Evolutionary conservation across 352 stramenopile species (phyloP).

Genomic region (Pythium insidiosum): DNA sequence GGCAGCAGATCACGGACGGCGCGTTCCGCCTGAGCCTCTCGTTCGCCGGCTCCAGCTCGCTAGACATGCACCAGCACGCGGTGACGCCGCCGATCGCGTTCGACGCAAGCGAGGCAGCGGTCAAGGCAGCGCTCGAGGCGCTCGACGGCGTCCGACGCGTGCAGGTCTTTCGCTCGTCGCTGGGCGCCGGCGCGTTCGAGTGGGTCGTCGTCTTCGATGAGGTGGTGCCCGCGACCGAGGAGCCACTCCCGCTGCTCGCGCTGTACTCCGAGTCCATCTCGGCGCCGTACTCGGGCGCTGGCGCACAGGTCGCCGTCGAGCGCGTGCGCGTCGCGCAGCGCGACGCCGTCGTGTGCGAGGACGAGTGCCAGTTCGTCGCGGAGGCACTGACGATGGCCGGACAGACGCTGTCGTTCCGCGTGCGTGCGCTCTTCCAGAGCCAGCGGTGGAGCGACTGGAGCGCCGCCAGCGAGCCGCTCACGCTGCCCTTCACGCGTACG

Average conservation of each 20-base stretch:
- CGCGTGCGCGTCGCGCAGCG: conserved; percentile 21
- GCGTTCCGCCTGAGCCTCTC: conserved; percentile 46
- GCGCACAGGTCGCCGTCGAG: conserved; percentile 45
- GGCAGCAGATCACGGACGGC: conserved; percentile 33
- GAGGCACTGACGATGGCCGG: conserved; percentile 16
- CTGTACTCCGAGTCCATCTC: conserved; percentile 48
- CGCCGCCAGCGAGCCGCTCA: conserved; percentile 21
- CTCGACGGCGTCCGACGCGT: conserved; percentile 60
- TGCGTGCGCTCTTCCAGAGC: conserved; percentile 27
- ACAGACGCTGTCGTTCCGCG: conserved; percentile 36
- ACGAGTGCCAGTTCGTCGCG: conserved; percentile 18
- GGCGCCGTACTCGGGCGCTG: conserved; percentile 29
- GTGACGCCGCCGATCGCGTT: conserved; percentile 63
- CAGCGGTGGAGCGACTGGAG: conserved; percentile 53
- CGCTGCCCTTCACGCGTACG: conserved; percentile 28
- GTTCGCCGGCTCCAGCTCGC: conserved; percentile 23
- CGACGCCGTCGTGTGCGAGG: conserved; percentile 14
- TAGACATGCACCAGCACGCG: conserved; percentile 27
- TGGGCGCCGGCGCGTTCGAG: conserved; percentile 25
- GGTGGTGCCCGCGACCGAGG: background rate
- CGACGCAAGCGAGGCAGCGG: conserved; percentile 43
- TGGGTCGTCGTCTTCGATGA: conserved; percentile 56
- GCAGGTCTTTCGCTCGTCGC: conserved; percentile 32
- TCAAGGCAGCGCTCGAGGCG: conserved; percentile 65
- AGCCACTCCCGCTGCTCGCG: conserved; percentile 33